Evolutionary conservation across 495 filamentous ascomycete species (phyloP).

Genomic region (Venustampulla echinocandica): DNA sequence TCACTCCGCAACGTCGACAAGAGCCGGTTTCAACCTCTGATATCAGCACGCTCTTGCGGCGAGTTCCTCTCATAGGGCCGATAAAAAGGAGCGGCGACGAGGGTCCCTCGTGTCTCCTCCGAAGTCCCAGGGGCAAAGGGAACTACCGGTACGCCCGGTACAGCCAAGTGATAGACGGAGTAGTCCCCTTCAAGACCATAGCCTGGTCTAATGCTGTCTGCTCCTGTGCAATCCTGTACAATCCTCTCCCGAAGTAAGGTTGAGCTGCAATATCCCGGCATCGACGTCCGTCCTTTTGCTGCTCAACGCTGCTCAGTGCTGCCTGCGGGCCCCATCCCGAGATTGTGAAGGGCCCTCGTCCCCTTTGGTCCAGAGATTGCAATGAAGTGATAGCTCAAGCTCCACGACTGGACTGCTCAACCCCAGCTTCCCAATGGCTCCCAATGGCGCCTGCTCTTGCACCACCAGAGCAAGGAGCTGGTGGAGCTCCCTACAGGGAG

Average conservation of each 20-base stretch:
- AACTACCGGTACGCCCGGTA: too few species aligned
- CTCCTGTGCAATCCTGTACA: too few species aligned
- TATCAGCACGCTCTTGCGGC: constrained; percentile 6
- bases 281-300: neutral
- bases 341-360: constrained; percentile 6
- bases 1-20: neutral
- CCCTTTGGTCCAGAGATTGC: too few species aligned
- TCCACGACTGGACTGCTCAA: too few species aligned
- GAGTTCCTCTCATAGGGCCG: constrained; percentile 1
- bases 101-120: neutral
- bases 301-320: neutral
- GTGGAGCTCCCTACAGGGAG: neutral
- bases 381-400: constrained; percentile 8
- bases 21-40: constrained; percentile 10
- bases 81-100: neutral
- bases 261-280: neutral
- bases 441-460: neutral
- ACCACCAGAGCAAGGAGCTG: constrained; percentile 1
- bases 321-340: constrained; percentile 4
- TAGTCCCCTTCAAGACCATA: neutral
- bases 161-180: too few species aligned
- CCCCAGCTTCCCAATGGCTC: too few species aligned
- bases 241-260: too few species aligned
- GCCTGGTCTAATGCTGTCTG: too few species aligned
- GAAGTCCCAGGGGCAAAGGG: neutral